These are phyloP conservation scores for Ophiostoma himal-ulmi DNA, from an alignment of 2,329 filamentous ascomycete species.

Conservation along the genomic window DNA sequence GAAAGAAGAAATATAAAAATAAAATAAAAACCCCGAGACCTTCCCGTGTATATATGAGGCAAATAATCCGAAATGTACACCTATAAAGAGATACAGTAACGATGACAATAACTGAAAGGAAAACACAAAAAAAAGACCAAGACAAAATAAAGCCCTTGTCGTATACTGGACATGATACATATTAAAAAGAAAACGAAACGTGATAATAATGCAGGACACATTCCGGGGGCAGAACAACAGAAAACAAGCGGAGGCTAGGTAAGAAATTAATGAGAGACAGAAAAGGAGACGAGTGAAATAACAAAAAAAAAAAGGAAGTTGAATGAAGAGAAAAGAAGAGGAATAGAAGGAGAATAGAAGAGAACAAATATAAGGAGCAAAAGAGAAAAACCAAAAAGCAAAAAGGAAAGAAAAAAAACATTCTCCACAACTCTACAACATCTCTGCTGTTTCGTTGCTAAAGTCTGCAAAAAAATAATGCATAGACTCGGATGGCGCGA, in stretches of 20 bases:
- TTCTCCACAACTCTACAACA: not conserved
- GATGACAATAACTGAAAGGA: not conserved
- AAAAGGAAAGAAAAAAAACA: not conserved
- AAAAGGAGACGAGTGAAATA: not conserved
- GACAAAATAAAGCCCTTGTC: not conserved
- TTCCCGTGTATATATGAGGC: constrained; percentile 3
- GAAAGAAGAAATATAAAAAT: not conserved
- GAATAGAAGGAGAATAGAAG: not conserved
- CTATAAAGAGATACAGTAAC: no score
- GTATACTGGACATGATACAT: not conserved
- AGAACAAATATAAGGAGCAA: not conserved
- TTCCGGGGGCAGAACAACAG: no score
- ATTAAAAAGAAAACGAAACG: not conserved
- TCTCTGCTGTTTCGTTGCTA: not conserved
- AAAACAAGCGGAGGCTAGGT: no score
- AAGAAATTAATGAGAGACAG: no score
- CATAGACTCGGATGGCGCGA: not conserved
- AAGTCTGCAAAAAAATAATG: not conserved
- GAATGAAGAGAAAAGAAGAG: not conserved
- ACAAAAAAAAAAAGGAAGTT: not conserved
- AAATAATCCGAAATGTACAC: not conserved
- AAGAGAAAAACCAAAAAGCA: not conserved
- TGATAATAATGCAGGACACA: not conserved
- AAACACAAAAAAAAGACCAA: not conserved
- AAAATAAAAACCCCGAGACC: not conserved